Evolutionary conservation across 164 flowering plant species (phyloP), one percentile per base, ranked within the genome.

Genomic region (Macadamia integrifolia): DNA sequence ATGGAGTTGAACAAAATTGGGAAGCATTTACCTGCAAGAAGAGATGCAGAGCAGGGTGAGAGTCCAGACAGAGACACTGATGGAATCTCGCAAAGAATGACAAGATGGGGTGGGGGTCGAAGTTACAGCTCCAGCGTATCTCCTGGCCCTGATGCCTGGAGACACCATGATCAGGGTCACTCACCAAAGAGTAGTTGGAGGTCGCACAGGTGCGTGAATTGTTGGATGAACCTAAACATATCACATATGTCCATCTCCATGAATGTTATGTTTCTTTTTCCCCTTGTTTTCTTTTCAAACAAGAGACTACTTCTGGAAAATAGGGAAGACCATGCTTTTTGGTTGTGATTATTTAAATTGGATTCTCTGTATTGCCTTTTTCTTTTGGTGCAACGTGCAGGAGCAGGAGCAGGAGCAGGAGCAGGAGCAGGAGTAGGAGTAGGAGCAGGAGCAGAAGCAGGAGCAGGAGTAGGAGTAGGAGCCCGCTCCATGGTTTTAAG

Each of bases 131-230:
- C 49, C 30, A 77, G 78, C 66, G 73, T 80, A 79, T 82, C 87
- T 71, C 87, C 91, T 69, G 82, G 81, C 69, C 75, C 72, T 74
- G 87, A 84, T 67, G 84, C 70, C n/a, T 79, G 85, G 86, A 82
- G 80, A 66, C 73, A 69, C 29, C 73, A 64, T 60, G 78, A 62
- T 52, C 79, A 59, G 40, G 81, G 79, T 61, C 84, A 74, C 32
- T 81, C 90, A 35, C 89, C 82, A 3, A 82, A 68, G 72, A 71
- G 74, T 55, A 67, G 75, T 64, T 71, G 81, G 78, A 78, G 77
- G 67, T 67, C 84, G 43, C 70, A 48, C 75, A 89, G 91, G 94
- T 87, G 55, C 64, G 56, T 62, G 60, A 46, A 49, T 5, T 35
- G 40, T 35, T 35, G 40, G 40, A 2, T 35, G 40, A 35, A 66